A percentile compares a stretch with the other conserved stretches of the same genome.
These are phyloP conservation scores for Lactarius trivialis DNA, from an alignment of 768 basidiomycete genomes.

Conservation along the genomic window DNA sequence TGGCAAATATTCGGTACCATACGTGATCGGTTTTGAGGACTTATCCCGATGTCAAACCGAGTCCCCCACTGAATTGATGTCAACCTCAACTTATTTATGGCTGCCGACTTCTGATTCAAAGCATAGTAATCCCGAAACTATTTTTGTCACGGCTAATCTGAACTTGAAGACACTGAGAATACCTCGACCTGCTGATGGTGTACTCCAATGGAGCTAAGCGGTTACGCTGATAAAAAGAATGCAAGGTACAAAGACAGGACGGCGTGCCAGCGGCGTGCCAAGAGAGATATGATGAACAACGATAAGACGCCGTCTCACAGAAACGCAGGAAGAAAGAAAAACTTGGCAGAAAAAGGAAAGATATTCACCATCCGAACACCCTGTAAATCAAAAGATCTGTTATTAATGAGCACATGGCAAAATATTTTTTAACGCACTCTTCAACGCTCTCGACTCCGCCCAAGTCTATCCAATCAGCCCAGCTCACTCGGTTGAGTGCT, in stretches of 20 bases:
- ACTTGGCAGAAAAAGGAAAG: neutral
- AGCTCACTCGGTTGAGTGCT: constrained; percentile 32
- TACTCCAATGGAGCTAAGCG: neutral
- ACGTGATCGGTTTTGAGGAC: neutral
- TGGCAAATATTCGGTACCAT: neutral
- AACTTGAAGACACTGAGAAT: neutral
- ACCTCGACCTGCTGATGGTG: too few species aligned
- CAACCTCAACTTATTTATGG: too few species aligned
- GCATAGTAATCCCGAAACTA: neutral
- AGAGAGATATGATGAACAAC: neutral
- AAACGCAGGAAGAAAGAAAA: neutral
- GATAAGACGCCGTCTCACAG: neutral
- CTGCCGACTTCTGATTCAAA: neutral
- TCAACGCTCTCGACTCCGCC: constrained; percentile 23
- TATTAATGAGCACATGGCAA: neutral
- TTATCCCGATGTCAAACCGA: neutral
- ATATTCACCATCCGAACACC: neutral
- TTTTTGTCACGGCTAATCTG: neutral
- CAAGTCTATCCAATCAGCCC: constrained; percentile 24
- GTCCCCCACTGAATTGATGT: neutral
- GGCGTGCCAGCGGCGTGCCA: too few species aligned
- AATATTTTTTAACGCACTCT: constrained; percentile 11
- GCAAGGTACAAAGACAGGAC: too few species aligned
- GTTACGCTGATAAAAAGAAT: neutral
- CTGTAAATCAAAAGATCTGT: neutral